Evolutionary conservation across 106 monocot genomes (phyloP).

Genomic region (Dactylorhiza incarnata): DNA sequence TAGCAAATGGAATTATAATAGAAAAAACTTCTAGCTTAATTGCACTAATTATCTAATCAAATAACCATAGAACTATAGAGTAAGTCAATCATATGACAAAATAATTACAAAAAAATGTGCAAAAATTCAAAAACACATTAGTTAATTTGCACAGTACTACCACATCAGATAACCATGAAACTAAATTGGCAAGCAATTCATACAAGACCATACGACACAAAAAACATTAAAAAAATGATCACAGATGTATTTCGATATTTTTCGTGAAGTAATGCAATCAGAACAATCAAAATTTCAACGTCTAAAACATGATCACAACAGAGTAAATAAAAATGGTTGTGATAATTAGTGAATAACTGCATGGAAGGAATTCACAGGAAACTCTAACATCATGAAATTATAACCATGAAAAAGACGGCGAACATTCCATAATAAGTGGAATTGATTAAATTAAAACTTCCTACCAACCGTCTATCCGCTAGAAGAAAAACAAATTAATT

Average conservation of each 20-base stretch:
- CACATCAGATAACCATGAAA: neutral
- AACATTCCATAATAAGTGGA: no score
- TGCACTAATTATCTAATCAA: neutral
- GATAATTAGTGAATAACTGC: no score
- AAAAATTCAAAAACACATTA: no score
- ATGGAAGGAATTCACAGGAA: no score
- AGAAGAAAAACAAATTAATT: no score
- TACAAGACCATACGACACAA: neutral
- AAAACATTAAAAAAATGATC: neutral
- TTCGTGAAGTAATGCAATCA: neutral
- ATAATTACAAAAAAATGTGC: no score
- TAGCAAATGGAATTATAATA: neutral
- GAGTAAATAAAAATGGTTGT: neutral
- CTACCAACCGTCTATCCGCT: no score
- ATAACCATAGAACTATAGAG: neutral
- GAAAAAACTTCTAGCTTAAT: neutral
- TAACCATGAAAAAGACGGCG: no score
- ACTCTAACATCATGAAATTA: no score
- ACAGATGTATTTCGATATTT: neutral
- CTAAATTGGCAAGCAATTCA: neutral
- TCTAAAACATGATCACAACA: neutral
- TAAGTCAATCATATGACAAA: neutral
- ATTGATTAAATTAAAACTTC: no score
- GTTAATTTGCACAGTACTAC: neutral
- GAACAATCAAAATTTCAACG: neutral